Percentiles rank a stretch among this genome's conserved stretches.
These are phyloP conservation scores for Malus hybrid DNA, from an alignment of 331 rosid genomes.

Conservation along the genomic window DNA sequence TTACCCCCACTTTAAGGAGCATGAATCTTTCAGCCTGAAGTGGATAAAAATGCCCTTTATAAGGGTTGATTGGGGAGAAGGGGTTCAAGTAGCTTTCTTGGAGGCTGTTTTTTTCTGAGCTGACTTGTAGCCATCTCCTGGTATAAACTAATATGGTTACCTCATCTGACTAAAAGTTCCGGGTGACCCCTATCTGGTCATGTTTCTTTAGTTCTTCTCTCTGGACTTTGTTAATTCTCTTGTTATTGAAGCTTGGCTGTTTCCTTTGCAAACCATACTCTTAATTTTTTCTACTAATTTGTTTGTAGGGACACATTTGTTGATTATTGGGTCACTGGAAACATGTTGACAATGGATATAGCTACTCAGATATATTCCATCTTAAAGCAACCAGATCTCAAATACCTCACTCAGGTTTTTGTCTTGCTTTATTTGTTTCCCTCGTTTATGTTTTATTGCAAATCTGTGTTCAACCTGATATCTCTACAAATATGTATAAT, in stretches of 20 bases:
- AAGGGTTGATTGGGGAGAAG: background rate
- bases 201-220: background rate
- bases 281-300: conserved; percentile 15
- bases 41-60: background rate
- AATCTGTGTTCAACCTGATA: background rate
- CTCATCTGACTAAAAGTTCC: background rate
- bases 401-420: conserved; percentile 76
- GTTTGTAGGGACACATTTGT: conserved; percentile 65
- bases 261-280: background rate
- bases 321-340: conserved; percentile 84
- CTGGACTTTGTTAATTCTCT: background rate
- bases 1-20: background rate
- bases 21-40: background rate
- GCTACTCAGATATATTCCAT: conserved; percentile 78
- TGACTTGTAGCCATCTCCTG: background rate
- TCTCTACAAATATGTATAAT: background rate
- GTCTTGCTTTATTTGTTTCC: background rate
- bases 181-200: background rate
- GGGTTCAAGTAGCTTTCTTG: background rate
- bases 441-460: background rate
- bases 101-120: background rate
- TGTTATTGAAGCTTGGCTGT: conserved; percentile 1
- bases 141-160: background rate
- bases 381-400: conserved; percentile 84
- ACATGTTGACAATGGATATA: conserved; percentile 77